Evolutionary conservation across 1,284 basidiomycete genomes (phyloP).

Genomic region (Ceratobasidium sp.): DNA sequence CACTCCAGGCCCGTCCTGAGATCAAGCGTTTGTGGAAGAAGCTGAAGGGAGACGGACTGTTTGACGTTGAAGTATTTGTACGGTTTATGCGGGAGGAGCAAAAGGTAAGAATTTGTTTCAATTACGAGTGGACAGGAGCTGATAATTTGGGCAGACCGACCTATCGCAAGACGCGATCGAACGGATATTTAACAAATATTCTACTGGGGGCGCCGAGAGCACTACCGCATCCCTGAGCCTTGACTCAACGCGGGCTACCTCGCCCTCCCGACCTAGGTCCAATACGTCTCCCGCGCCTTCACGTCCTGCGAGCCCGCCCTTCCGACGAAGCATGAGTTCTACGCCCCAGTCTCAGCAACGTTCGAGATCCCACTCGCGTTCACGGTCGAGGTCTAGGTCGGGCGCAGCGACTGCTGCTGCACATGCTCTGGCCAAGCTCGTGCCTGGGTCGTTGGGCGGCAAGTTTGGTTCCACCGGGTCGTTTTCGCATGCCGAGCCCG

Average conservation of each 20-base stretch:
- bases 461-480: not conserved
- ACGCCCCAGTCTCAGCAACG: not conserved
- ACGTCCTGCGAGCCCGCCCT: constrained; percentile 27
- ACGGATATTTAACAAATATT: constrained; percentile 67
- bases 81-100: constrained; percentile 75
- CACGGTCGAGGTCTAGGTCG: constrained; percentile 9
- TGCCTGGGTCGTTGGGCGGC: constrained; percentile 11
- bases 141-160: constrained; percentile 57
- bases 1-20: constrained; percentile 85
- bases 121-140: not conserved
- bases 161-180: constrained; percentile 61
- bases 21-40: constrained; percentile 74
- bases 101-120: constrained; percentile 59
- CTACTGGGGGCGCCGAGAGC: constrained; percentile 45
- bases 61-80: constrained; percentile 69
- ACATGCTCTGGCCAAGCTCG: constrained; percentile 9
- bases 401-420: no score
- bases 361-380: constrained; percentile 24
- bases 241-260: not conserved
- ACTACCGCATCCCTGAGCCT: not conserved
- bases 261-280: constrained; percentile 9
- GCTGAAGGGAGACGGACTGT: constrained; percentile 56
- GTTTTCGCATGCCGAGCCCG: not conserved
- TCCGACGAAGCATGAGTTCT: constrained; percentile 5
- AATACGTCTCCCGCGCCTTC: constrained; percentile 30